A percentile compares a stretch with the other conserved stretches of the same genome.
These are phyloP conservation scores for Naganishia friedmannii DNA, from an alignment of 768 basidiomycete genomes.

Conservation along the genomic window DNA sequence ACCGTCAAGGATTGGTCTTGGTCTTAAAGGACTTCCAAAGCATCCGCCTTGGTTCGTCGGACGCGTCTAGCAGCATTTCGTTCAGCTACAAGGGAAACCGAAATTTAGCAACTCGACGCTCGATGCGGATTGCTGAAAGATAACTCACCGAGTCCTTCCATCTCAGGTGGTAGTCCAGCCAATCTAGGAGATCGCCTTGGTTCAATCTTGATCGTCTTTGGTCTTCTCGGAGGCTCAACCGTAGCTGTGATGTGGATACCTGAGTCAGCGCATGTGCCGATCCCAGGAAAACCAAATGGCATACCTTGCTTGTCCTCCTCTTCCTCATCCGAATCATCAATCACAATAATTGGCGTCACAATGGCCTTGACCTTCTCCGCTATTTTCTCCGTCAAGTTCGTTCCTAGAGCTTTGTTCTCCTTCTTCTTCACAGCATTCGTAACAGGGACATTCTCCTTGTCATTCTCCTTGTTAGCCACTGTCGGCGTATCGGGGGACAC, in stretches of 20 bases:
- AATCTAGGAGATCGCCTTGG: constrained; percentile 17
- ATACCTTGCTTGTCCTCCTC: constrained; percentile 20
- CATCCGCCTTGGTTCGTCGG: constrained; percentile 23
- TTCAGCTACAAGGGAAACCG: neutral
- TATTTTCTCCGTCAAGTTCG: neutral
- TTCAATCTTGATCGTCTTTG: constrained; percentile 7
- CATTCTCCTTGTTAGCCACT: neutral
- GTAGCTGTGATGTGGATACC: constrained; percentile 5
- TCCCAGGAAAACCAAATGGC: neutral
- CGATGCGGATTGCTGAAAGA: neutral
- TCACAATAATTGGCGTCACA: constrained; percentile 6
- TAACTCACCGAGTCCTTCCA: constrained; percentile 11
- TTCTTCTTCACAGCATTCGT: constrained; percentile 6
- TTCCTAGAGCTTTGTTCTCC: neutral
- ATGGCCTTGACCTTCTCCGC: constrained; percentile 4
- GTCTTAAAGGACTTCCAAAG: constrained; percentile 3
- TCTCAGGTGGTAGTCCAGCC: constrained; percentile 21
- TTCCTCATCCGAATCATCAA: constrained; percentile 14
- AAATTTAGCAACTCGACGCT: neutral
- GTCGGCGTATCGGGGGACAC: constrained; percentile 16
- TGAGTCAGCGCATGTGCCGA: too few species aligned
- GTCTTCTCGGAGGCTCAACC: constrained; percentile 18
- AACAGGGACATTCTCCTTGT: constrained; percentile 17
- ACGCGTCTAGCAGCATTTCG: constrained; percentile 9
- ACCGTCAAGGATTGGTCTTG: too few species aligned